Evolutionary conservation across 768 basidiomycete species (phyloP).

Genomic region (Paxillus rubicundulus): DNA sequence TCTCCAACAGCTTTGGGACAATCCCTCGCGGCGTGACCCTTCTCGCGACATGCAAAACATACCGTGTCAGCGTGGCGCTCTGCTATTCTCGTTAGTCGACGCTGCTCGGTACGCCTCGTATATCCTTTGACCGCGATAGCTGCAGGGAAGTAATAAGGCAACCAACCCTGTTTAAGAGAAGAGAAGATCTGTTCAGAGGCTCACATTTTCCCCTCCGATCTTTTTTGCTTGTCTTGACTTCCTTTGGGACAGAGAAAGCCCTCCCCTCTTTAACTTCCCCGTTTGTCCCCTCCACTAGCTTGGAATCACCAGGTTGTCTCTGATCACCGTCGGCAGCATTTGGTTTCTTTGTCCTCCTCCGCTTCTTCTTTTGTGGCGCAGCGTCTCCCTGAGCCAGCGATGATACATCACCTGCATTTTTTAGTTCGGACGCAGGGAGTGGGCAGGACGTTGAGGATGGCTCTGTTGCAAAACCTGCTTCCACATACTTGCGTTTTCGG

Average conservation of each 20-base stretch:
- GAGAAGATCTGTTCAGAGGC: background rate
- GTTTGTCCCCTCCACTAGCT: slow-evolving; percentile 15
- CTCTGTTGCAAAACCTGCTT: slow-evolving; percentile 50
- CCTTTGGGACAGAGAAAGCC: slow-evolving; percentile 19
- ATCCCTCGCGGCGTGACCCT: slow-evolving; percentile 79
- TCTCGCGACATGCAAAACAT: slow-evolving; percentile 85
- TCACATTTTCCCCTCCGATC: slow-evolving; percentile 25
- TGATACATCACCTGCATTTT: background rate
- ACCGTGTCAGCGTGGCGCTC: slow-evolving; percentile 57
- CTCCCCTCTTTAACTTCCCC: slow-evolving; percentile 19
- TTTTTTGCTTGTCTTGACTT: slow-evolving; percentile 31
- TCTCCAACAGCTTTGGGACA: slow-evolving; percentile 52
- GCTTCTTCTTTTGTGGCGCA: slow-evolving; percentile 52
- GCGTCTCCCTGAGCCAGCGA: slow-evolving; percentile 10
- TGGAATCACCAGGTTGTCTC: slow-evolving; percentile 3
- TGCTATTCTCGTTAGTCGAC: slow-evolving; percentile 62
- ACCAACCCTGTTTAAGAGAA: slow-evolving; percentile 10
- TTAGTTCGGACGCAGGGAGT: background rate
- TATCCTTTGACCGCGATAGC: slow-evolving; percentile 19
- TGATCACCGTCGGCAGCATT: slow-evolving; percentile 18
- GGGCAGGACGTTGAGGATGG: slow-evolving; percentile 4
- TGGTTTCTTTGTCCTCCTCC: slow-evolving; percentile 52
- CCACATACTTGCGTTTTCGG: slow-evolving; percentile 67
- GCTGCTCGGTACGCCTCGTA: slow-evolving; percentile 46
- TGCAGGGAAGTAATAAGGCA: slow-evolving; percentile 26